Percentiles rank a stretch among this genome's conserved stretches.
These are phyloP conservation scores for Linnemannia zychae DNA, from an alignment of 192 early-diverging fungal genomes.

Conservation along the genomic window DNA sequence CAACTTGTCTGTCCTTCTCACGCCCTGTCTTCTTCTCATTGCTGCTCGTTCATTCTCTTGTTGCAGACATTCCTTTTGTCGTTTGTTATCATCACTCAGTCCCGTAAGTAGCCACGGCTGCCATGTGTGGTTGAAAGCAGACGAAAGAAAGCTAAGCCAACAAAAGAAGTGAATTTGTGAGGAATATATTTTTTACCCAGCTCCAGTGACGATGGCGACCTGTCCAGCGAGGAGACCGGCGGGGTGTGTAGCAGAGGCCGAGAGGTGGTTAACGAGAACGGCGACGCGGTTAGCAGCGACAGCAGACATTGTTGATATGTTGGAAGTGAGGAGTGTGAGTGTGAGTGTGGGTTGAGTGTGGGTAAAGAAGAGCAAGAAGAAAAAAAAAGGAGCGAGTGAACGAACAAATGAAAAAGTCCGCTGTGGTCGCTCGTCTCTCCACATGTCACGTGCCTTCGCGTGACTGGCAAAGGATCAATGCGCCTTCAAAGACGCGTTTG, in stretches of 20 bases:
- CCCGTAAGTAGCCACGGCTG: not conserved
- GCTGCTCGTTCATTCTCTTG: not conserved
- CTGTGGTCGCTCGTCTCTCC: not conserved
- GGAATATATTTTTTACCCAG: constrained; percentile 63
- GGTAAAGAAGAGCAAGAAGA: not conserved
- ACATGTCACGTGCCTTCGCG: too few species aligned
- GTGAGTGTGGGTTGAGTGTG: not conserved
- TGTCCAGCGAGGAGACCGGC: constrained; percentile 67
- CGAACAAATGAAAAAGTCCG: not conserved
- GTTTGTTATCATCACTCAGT: not conserved
- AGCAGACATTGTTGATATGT: constrained; percentile 29
- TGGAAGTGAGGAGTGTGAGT: not conserved
- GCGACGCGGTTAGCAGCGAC: constrained; percentile 31
- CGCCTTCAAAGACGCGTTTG: too few species aligned
- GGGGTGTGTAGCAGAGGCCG: constrained; percentile 60
- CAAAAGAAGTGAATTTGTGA: not conserved
- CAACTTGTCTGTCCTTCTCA: not conserved
- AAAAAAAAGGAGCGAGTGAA: not conserved
- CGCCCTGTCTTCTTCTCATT: not conserved
- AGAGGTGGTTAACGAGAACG: constrained; percentile 53
- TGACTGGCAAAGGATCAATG: too few species aligned
- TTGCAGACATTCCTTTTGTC: not conserved
- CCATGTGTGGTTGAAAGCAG: not conserved
- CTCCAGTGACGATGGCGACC: constrained; percentile 76
- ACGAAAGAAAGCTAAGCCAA: too few species aligned